Evolutionary conservation across 306 rosid species (phyloP).

Genomic region (Malus orientalis): DNA sequence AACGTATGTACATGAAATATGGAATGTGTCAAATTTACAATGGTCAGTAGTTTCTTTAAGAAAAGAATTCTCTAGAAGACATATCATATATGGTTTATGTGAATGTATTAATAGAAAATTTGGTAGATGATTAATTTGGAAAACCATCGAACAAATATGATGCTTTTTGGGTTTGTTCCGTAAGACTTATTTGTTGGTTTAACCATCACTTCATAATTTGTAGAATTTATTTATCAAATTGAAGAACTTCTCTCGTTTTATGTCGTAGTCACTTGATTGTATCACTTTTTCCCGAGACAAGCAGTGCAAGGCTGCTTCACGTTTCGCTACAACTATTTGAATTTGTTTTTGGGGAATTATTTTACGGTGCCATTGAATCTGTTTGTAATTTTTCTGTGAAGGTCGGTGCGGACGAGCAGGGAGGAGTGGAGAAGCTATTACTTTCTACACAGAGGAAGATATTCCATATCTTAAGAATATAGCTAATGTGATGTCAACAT

Average conservation of each 20-base stretch:
- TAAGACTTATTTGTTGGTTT: background rate
- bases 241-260: background rate
- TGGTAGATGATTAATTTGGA: background rate
- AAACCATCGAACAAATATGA: background rate
- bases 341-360: background rate
- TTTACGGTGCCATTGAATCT: slow-evolving; percentile 3
- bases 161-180: background rate
- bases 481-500: slow-evolving; percentile 72
- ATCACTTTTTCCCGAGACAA: background rate
- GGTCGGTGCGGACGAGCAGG: slow-evolving; percentile 99
- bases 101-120: background rate
- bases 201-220: background rate
- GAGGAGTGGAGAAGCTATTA: slow-evolving; percentile 83
- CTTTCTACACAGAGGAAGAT: slow-evolving; percentile 80
- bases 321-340: background rate
- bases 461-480: slow-evolving; percentile 69
- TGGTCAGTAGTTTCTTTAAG: background rate
- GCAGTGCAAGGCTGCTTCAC: background rate
- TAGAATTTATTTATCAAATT: background rate
- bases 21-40: background rate
- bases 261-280: background rate
- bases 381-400: slow-evolving; percentile 22
- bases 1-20: background rate
- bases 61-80: background rate
- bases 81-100: background rate